phyloP scores from a whole-genome alignment of 768 basidiomycete species.

The Lepiota brunneoincarnata region DNA sequence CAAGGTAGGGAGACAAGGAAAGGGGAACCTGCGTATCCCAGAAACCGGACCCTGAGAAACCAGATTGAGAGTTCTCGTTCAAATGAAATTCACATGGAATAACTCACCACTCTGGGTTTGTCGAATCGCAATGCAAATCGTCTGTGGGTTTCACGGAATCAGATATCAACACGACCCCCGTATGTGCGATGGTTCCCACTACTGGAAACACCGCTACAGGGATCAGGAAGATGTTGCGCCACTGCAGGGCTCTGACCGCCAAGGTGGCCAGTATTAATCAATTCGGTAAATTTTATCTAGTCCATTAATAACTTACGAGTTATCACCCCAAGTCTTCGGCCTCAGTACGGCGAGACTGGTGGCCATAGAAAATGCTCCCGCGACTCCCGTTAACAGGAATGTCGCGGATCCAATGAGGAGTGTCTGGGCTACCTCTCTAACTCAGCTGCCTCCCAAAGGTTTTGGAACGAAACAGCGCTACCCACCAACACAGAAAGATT shows the following conservation, averaged over 20 bases:
- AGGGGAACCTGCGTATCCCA: constrained; percentile 61
- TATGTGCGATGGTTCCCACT: constrained; percentile 38
- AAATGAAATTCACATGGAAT: not conserved
- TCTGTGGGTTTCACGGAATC: constrained; percentile 45
- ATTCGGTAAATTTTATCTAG: constrained; percentile 7
- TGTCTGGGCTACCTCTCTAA: constrained; percentile 35
- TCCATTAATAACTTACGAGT: constrained; percentile 22
- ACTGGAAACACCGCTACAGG: constrained; percentile 49
- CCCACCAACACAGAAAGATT: constrained; percentile 54
- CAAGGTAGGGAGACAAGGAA: constrained; percentile 51
- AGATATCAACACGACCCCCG: constrained; percentile 39
- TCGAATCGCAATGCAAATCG: constrained; percentile 59
- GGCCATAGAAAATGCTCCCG: constrained; percentile 42
- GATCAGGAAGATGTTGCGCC: constrained; percentile 43
- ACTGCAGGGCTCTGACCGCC: constrained; percentile 39
- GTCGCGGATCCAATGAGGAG: constrained; percentile 39
- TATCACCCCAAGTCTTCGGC: constrained; percentile 41
- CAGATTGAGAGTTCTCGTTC: not conserved
- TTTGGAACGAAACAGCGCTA: not conserved
- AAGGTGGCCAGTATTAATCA: not conserved
- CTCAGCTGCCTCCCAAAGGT: not conserved
- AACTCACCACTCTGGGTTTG: constrained; percentile 55
- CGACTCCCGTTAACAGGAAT: constrained; percentile 43
- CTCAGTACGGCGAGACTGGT: constrained; percentile 37
- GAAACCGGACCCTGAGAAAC: constrained; percentile 52